These are phyloP conservation scores for Penicillium malachiteum DNA, from an alignment of 495 filamentous ascomycete species.

Conservation along the genomic window DNA sequence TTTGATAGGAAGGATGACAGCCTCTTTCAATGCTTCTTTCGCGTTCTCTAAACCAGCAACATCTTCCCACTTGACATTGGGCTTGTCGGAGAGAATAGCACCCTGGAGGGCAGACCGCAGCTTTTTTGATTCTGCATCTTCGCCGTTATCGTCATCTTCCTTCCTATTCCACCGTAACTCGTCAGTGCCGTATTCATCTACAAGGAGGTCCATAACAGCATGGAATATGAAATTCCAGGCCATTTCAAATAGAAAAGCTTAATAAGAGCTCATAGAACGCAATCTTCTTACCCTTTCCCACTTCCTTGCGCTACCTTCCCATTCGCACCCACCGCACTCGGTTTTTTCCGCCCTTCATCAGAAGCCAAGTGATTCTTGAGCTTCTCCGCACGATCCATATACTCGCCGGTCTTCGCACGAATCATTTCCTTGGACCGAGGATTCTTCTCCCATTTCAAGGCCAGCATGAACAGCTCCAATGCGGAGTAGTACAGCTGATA, in stretches of 20 bases:
- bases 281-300: slow-evolving; percentile 59
- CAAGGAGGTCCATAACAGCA: not conserved
- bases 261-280: not conserved
- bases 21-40: slow-evolving; percentile 97
- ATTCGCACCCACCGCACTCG: slow-evolving; percentile 81
- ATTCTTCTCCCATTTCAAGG: slow-evolving; percentile 98
- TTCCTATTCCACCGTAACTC: slow-evolving; percentile 31
- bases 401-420: slow-evolving; percentile 84
- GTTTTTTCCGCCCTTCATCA: slow-evolving; percentile 71
- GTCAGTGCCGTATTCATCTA: slow-evolving; percentile 8
- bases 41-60: slow-evolving; percentile 94
- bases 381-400: slow-evolving; percentile 98
- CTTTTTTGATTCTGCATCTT: slow-evolving; percentile 93
- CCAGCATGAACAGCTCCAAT: slow-evolving; percentile 94
- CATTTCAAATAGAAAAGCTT: too few relatives aligned
- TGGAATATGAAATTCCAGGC: too few relatives aligned
- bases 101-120: slow-evolving; percentile 85
- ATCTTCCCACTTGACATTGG: slow-evolving; percentile 96
- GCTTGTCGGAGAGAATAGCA: slow-evolving; percentile 90
- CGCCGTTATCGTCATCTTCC: slow-evolving; percentile 63
- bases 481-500: slow-evolving; percentile 93
- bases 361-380: slow-evolving; percentile 85
- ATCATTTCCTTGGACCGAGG: slow-evolving; percentile 95
- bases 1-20: slow-evolving; percentile 94
- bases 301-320: slow-evolving; percentile 69